phyloP scores from a whole-genome alignment of 768 basidiomycete genomes.

The Amanita pallidorosea region DNA sequence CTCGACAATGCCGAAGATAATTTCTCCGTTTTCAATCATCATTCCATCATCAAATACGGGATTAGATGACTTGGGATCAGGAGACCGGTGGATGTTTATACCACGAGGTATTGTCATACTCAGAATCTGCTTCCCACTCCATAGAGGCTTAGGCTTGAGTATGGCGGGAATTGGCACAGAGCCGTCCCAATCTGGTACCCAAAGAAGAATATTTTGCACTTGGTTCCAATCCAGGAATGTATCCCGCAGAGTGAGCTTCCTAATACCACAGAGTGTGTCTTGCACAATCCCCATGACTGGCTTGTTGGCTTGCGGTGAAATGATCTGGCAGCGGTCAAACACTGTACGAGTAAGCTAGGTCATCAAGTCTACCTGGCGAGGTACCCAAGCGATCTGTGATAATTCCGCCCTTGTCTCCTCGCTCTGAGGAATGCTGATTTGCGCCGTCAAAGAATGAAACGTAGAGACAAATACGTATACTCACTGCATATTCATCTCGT shows the following conservation, averaged over 20 bases:
- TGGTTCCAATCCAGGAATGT: constrained; percentile 92
- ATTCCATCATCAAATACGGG: constrained; percentile 91
- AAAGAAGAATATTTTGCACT: constrained; percentile 95
- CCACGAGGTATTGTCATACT: constrained; percentile 89
- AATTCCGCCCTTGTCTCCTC: constrained; percentile 98
- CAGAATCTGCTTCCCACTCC: constrained; percentile 96
- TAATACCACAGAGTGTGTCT: constrained; percentile 94
- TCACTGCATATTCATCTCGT: constrained; percentile 99
- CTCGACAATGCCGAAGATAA: constrained; percentile 91
- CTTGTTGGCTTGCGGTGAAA: constrained; percentile 99
- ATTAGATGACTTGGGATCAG: constrained; percentile 69
- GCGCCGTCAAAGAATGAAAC: constrained; percentile 2
- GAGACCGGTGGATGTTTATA: constrained; percentile 81
- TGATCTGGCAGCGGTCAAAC: constrained; percentile 50
- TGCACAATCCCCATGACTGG: constrained; percentile 99
- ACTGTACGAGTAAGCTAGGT: neutral
- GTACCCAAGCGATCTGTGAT: constrained; percentile 98
- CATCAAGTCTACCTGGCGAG: constrained; percentile 61
- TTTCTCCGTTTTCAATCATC: constrained; percentile 92
- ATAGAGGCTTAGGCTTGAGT: constrained; percentile 92
- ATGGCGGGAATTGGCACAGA: constrained; percentile 86
- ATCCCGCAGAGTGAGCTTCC: constrained; percentile 95
- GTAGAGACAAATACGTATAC: constrained; percentile 21
- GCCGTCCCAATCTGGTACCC: constrained; percentile 98
- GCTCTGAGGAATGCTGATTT: constrained; percentile 81